Percentiles rank a stretch among this genome's conserved stretches.
These are phyloP conservation scores for Podila minutissima DNA, from an alignment of 192 early-diverging fungal genomes.

Conservation along the genomic window DNA sequence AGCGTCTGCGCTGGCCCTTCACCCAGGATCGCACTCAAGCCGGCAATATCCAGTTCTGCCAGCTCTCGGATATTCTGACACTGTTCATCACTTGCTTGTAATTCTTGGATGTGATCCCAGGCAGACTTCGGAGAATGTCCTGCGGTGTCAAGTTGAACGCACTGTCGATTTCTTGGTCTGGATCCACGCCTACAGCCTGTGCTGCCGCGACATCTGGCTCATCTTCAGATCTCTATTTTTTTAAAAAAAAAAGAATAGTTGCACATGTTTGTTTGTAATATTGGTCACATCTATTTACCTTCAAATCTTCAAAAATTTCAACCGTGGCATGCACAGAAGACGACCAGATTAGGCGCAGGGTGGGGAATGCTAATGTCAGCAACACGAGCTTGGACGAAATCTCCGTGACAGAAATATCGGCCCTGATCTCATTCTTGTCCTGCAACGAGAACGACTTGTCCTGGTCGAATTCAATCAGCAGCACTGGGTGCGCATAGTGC, in stretches of 20 bases:
- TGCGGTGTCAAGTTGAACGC: slow-evolving; percentile 76
- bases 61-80: slow-evolving; percentile 74
- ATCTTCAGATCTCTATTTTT: slow-evolving; percentile 70
- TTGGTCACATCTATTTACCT: slow-evolving; percentile 56
- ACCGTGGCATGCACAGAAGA: slow-evolving; percentile 86
- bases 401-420: slow-evolving; percentile 67
- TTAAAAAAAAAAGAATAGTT: background rate
- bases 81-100: slow-evolving; percentile 78
- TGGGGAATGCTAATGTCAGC: slow-evolving; percentile 85
- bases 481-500: slow-evolving; percentile 80
- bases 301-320: slow-evolving; percentile 91
- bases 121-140: slow-evolving; percentile 84
- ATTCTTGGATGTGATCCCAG: slow-evolving; percentile 86
- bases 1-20: slow-evolving; percentile 66
- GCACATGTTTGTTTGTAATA: too few species aligned
- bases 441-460: slow-evolving; percentile 84
- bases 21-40: slow-evolving; percentile 68
- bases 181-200: slow-evolving; percentile 75
- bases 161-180: slow-evolving; percentile 67
- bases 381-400: slow-evolving; percentile 81
- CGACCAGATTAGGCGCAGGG: slow-evolving; percentile 88
- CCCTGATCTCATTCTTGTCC: slow-evolving; percentile 55
- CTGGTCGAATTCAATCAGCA: slow-evolving; percentile 94
- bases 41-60: slow-evolving; percentile 55
- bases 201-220: slow-evolving; percentile 82